Percentiles rank a stretch among this genome's conserved stretches.
Evolutionary conservation across 2,329 filamentous ascomycete genomes (phyloP).

Genomic region (Lachnellula suecica): DNA sequence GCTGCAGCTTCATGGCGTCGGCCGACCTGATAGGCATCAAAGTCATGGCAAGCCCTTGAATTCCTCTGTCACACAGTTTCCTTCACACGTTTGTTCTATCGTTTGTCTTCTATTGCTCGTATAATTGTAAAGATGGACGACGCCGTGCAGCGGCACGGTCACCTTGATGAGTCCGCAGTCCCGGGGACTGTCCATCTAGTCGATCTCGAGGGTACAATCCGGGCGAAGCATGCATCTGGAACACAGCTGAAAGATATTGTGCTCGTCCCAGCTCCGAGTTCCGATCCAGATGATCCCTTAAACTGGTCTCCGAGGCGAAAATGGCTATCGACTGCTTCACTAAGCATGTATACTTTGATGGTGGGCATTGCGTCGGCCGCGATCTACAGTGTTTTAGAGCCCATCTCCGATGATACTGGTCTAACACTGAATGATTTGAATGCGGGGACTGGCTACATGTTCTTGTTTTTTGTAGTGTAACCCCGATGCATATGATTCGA

Average conservation of each 20-base stretch:
- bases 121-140: conserved; percentile 1
- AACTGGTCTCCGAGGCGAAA: conserved; percentile 38
- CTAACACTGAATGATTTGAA: conserved; percentile 45
- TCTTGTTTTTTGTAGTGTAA: conserved; percentile 39
- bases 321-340: conserved; percentile 27
- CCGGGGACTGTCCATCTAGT: conserved; percentile 34
- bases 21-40: no score
- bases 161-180: conserved; percentile 15
- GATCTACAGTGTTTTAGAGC: conserved; percentile 49
- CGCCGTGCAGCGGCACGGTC: conserved; percentile 3
- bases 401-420: conserved; percentile 46
- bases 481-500: not conserved
- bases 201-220: conserved; percentile 28
- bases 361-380: conserved; percentile 47
- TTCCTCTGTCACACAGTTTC: no score
- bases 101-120: not conserved
- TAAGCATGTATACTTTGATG: conserved; percentile 45
- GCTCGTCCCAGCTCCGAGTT: conserved; percentile 33
- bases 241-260: conserved; percentile 30
- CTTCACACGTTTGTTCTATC: not conserved
- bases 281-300: conserved; percentile 39
- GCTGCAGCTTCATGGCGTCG: not conserved
- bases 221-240: conserved; percentile 22
- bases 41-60: no score
- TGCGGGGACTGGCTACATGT: conserved; percentile 51